A percentile compares a stretch with the other conserved stretches of the same genome.
Evolutionary conservation across 257 asterid genomes (phyloP).

Genomic region (Catharanthus roseus): DNA sequence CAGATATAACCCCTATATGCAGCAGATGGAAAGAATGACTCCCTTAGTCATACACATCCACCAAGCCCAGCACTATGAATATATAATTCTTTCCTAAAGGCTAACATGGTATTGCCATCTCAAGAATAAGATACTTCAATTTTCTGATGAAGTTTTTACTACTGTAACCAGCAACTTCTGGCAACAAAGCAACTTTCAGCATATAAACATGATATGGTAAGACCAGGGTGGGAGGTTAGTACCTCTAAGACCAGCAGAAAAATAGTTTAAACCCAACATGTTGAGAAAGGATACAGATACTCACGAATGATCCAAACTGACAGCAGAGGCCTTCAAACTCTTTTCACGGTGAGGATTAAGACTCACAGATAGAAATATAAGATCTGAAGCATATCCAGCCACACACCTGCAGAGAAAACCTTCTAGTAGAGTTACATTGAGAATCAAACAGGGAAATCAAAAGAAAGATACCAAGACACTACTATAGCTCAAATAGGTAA

Average conservation of each 20-base stretch:
- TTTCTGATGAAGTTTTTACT: not conserved
- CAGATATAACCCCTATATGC: not conserved
- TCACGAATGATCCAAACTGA: slow-evolving; percentile 93
- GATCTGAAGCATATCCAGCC: slow-evolving; percentile 86
- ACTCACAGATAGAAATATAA: slow-evolving; percentile 62
- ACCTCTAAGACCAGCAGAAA: slow-evolving; percentile 3
- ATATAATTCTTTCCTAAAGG: slow-evolving; percentile 1
- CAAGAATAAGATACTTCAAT: not conserved
- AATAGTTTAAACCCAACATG: not conserved
- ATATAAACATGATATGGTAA: not conserved
- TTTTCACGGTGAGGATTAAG: slow-evolving; percentile 79
- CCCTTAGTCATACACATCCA: not conserved
- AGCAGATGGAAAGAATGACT: not conserved
- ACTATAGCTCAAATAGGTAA: not conserved
- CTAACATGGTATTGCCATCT: not conserved
- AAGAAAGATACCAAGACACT: not conserved
- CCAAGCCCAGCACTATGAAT: not conserved
- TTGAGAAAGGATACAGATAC: slow-evolving; percentile 23
- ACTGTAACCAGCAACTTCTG: not conserved
- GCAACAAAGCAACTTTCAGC: not conserved
- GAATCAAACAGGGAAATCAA: not conserved
- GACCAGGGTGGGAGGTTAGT: not conserved
- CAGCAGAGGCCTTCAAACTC: slow-evolving; percentile 54
- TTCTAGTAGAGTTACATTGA: not conserved
- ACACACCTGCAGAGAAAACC: slow-evolving; percentile 61